A percentile compares a stretch with the other conserved stretches of the same genome.
Conservation (phyloP, 1,139 yeast species). For the Taphrina wiesneri region DNA sequence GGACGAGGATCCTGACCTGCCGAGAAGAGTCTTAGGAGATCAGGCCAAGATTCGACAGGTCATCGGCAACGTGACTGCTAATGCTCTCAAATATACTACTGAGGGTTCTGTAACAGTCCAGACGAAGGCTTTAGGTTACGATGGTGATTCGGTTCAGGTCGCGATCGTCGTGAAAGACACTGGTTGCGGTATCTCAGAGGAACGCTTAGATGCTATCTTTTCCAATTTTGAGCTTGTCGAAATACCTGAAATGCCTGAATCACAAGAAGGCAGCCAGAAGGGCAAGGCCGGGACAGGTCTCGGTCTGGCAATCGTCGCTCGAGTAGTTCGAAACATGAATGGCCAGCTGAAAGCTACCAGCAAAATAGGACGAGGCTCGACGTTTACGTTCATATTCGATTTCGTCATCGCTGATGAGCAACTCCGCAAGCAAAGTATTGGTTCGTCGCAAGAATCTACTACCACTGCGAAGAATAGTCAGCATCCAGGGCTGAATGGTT, state of each 20-base stretch:
- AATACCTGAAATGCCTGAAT: neutral
- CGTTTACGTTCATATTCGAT: conserved; percentile 25
- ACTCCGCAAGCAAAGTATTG: neutral
- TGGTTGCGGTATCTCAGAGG: conserved; percentile 33
- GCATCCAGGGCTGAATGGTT: neutral
- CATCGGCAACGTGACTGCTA: conserved; percentile 78
- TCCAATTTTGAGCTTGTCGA: conserved; percentile 27
- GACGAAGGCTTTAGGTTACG: neutral
- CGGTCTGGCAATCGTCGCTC: conserved; percentile 33
- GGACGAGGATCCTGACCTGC: conserved; percentile 50
- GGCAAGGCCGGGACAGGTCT: conserved; percentile 22
- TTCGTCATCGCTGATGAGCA: conserved; percentile 14
- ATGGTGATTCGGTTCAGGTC: conserved; percentile 43
- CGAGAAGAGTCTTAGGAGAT: conserved; percentile 82
- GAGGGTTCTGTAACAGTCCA: conserved; percentile 53
- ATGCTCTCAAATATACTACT: conserved; percentile 83
- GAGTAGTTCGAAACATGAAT: conserved; percentile 33
- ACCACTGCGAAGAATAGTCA: neutral
- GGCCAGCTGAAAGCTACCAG: conserved; percentile 29
- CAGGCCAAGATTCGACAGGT: conserved; percentile 84
- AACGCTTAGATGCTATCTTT: conserved; percentile 27
- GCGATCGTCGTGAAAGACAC: conserved; percentile 71
- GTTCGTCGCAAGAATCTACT: neutral
- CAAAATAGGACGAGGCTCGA: conserved; percentile 30
- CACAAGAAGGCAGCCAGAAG: conserved; percentile 1